Conservation (phyloP, 805 yeast genomes). For the Yamadazyma scolyti region DNA sequence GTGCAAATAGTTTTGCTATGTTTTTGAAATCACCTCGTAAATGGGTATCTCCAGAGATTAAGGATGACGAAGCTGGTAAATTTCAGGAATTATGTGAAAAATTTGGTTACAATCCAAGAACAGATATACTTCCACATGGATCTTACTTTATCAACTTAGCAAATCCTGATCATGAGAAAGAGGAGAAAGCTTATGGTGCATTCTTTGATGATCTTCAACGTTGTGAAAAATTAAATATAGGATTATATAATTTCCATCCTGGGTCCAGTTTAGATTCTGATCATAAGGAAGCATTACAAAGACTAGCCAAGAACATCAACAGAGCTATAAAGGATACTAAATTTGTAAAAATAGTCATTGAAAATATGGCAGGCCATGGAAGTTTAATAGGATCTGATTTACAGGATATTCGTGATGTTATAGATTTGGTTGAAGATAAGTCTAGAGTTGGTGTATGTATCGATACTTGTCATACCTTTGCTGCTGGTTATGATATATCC, state of each 20-base stretch:
- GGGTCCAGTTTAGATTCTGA: slow-evolving; percentile 80
- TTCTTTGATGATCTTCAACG: slow-evolving; percentile 83
- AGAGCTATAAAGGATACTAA: slow-evolving; percentile 68
- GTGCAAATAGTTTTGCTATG: slow-evolving; percentile 82
- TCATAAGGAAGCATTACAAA: slow-evolving; percentile 57
- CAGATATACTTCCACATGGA: slow-evolving; percentile 90
- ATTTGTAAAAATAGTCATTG: slow-evolving; percentile 84
- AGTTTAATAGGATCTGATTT: slow-evolving; percentile 79
- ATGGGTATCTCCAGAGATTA: slow-evolving; percentile 83
- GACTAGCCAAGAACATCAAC: slow-evolving; percentile 77
- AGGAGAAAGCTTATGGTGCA: slow-evolving; percentile 67
- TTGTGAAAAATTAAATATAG: slow-evolving; percentile 82
- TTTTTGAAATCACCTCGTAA: slow-evolving; percentile 86
- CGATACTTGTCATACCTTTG: slow-evolving; percentile 95
- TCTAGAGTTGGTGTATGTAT: slow-evolving; percentile 90
- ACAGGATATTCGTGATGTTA: slow-evolving; percentile 72
- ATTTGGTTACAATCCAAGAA: slow-evolving; percentile 65
- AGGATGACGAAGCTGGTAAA: slow-evolving; percentile 60
- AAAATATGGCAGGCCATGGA: slow-evolving; percentile 98
- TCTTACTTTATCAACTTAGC: slow-evolving; percentile 91
- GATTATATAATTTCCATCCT: slow-evolving; percentile 88
- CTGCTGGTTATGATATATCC: slow-evolving; percentile 92
- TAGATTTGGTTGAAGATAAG: slow-evolving; percentile 76
- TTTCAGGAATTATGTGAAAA: slow-evolving; percentile 63
- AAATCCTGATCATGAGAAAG: slow-evolving; percentile 81